Conservation (phyloP, 306 rosid genomes). For the Hylodesmum podocarpum region DNA sequence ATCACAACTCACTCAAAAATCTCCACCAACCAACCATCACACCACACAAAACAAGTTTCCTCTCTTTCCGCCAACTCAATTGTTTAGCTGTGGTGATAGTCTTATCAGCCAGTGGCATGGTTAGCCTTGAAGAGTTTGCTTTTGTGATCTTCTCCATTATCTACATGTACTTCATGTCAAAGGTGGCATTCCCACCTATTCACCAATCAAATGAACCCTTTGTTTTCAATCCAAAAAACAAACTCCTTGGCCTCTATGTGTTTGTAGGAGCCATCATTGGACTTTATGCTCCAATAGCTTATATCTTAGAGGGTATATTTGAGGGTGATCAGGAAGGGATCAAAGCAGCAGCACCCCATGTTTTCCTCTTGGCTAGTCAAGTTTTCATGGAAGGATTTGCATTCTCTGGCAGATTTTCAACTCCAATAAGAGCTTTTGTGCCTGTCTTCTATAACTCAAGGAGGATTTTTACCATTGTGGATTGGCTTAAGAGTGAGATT, state of each 20-base stretch:
- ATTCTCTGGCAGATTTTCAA: slow-evolving; percentile 49
- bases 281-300: slow-evolving; percentile 67
- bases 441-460: slow-evolving; percentile 75
- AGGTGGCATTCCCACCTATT: slow-evolving; percentile 62
- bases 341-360: slow-evolving; percentile 84
- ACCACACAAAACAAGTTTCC: slow-evolving; percentile 28
- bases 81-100: slow-evolving; percentile 55
- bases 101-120: slow-evolving; percentile 82
- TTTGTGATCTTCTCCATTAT: slow-evolving; percentile 55
- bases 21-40: slow-evolving; percentile 1
- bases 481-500: slow-evolving; percentile 79
- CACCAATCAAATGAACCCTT: slow-evolving; percentile 36
- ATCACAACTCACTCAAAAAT: slow-evolving; percentile 29
- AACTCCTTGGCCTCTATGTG: slow-evolving; percentile 59
- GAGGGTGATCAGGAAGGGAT: slow-evolving; percentile 82
- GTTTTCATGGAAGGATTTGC: slow-evolving; percentile 88
- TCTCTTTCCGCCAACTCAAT: slow-evolving; percentile 70
- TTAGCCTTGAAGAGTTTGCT: slow-evolving; percentile 59
- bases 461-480: slow-evolving; percentile 68
- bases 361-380: slow-evolving; percentile 80
- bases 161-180: slow-evolving; percentile 68
- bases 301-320: slow-evolving; percentile 66
- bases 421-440: slow-evolving; percentile 75
- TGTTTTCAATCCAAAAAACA: slow-evolving; percentile 50
- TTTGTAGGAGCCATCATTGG: slow-evolving; percentile 58